Conservation (phyloP, 495 filamentous ascomycete genomes). For the Articulospora tetracladia region DNA sequence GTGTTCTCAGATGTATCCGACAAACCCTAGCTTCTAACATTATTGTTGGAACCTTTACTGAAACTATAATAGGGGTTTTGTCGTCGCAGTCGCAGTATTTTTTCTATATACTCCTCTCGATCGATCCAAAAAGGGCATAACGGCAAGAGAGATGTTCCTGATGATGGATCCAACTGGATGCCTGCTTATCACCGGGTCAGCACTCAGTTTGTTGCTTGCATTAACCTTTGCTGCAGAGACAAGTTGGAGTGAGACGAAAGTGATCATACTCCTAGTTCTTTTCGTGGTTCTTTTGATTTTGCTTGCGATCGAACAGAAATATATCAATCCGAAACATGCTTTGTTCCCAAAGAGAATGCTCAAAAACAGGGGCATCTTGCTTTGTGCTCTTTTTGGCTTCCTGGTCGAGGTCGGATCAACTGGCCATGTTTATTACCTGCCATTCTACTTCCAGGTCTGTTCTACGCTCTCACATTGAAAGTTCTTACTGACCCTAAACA, state of each 20-base stretch:
- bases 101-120: neutral
- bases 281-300: slow-evolving; percentile 59
- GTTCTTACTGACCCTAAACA: slow-evolving; percentile 40
- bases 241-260: neutral
- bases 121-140: neutral
- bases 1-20: neutral
- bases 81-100: neutral
- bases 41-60: neutral
- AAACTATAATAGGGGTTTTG: neutral
- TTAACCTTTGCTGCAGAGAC: neutral
- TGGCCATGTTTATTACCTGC: slow-evolving; percentile 45
- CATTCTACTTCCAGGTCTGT: slow-evolving; percentile 65
- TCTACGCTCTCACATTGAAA: slow-evolving; percentile 46
- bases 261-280: slow-evolving; percentile 33
- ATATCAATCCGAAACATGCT: slow-evolving; percentile 36
- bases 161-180: neutral
- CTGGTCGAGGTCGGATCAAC: slow-evolving; percentile 19
- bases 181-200: neutral
- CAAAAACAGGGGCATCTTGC: slow-evolving; percentile 17
- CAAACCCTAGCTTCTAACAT: too few species aligned
- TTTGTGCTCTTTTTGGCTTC: slow-evolving; percentile 34
- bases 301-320: slow-evolving; percentile 42
- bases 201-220: neutral
- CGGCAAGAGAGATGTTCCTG: neutral
- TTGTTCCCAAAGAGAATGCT: slow-evolving; percentile 39